Percentiles rank a stretch among this genome's conserved stretches.
phyloP scores from a whole-genome alignment of 352 stramenopile genomes.

The Pythium dissimile region DNA sequence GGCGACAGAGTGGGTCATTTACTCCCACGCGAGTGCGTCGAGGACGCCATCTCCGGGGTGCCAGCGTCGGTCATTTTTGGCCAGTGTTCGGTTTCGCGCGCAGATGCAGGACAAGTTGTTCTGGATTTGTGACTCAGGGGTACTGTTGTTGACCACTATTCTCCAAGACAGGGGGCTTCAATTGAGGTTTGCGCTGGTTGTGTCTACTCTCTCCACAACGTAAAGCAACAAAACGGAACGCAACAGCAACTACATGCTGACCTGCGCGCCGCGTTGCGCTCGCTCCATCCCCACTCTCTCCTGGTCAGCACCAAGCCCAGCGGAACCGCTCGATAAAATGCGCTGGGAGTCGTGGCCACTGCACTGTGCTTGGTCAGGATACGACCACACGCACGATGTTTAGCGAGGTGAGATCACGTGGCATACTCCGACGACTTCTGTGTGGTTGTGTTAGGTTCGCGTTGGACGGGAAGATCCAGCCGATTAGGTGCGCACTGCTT shows the following conservation, averaged over 20 bases:
- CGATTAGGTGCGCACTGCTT: slow-evolving; percentile 14
- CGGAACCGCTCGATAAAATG: too few relatives aligned
- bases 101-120: too few relatives aligned
- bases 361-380: too few relatives aligned
- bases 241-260: slow-evolving; percentile 9
- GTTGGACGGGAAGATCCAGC: neutral
- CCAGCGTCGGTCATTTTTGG: slow-evolving; percentile 1
- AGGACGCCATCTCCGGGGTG: neutral
- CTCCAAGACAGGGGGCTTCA: too few relatives aligned
- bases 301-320: too few relatives aligned
- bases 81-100: neutral
- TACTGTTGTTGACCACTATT: too few relatives aligned
- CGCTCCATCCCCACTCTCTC: too few relatives aligned
- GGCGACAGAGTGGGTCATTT: neutral
- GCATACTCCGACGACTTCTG: neutral
- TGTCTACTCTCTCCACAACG: neutral
- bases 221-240: slow-evolving; percentile 21
- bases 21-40: neutral
- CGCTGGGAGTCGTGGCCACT: too few relatives aligned
- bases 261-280: too few relatives aligned
- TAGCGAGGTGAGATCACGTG: neutral
- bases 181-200: too few relatives aligned
- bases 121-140: too few relatives aligned
- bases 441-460: slow-evolving; percentile 6
- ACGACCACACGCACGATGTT: too few relatives aligned